phyloP scores from a whole-genome alignment of 2,329 filamentous ascomycete genomes.

The Fulvia fulva region DNA sequence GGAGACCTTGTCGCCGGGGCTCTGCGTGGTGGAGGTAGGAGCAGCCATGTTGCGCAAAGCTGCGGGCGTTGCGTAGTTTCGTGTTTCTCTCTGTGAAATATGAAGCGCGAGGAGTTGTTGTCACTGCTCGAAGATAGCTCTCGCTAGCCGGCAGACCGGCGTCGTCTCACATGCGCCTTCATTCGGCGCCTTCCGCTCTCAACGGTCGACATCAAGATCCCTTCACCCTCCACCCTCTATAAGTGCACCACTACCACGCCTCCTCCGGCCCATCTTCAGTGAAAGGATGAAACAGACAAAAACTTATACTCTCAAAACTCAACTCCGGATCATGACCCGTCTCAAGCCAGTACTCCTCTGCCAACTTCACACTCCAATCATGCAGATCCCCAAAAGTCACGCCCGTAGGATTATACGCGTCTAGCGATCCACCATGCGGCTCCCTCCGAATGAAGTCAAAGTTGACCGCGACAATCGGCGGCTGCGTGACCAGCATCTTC shows the following conservation, averaged over 20 bases:
- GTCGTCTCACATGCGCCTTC: background rate
- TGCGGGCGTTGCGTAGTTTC: background rate
- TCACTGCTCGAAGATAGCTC: background rate
- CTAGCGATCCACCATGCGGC: background rate
- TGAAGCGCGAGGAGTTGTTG: background rate
- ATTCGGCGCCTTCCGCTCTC: background rate
- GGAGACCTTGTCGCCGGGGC: background rate
- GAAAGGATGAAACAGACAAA: constrained; percentile 10
- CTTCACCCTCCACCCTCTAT: background rate
- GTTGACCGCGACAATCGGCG: constrained; percentile 7
- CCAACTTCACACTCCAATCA: constrained; percentile 5
- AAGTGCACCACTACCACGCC: background rate
- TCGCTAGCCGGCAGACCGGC: background rate
- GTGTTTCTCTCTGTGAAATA: background rate
- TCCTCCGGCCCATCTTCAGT: constrained; percentile 6
- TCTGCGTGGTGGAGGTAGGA: background rate
- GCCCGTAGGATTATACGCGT: constrained; percentile 4
- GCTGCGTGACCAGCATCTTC: constrained; percentile 10
- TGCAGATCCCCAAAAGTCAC: constrained; percentile 12
- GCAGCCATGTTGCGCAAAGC: background rate
- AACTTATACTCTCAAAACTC: constrained; percentile 8
- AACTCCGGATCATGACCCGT: constrained; percentile 2
- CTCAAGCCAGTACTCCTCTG: constrained; percentile 1
- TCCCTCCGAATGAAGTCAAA: constrained; percentile 6
- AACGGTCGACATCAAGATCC: background rate